Percentiles rank a stretch among this genome's conserved stretches.
phyloP scores from a whole-genome alignment of 805 yeast species.

The Wickerhamiella vanderwaltii region DNA sequence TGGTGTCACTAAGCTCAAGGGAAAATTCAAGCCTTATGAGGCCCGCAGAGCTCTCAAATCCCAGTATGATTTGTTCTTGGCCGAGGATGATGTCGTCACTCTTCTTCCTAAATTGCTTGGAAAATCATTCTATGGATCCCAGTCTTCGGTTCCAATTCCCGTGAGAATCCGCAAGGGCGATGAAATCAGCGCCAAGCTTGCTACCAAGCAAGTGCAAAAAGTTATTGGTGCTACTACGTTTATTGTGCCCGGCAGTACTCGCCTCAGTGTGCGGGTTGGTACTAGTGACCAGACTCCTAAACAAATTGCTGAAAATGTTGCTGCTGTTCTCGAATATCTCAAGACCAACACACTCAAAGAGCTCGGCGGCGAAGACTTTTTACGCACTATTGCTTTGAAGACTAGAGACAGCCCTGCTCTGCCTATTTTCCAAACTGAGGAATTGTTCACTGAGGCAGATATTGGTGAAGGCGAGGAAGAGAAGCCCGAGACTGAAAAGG shows the following conservation, averaged over 20 bases:
- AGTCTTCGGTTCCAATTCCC: conserved; percentile 57
- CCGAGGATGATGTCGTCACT: conserved; percentile 72
- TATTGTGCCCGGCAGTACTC: conserved; percentile 62
- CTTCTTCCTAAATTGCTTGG: conserved; percentile 77
- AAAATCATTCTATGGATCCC: conserved; percentile 55
- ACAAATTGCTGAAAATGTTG: conserved; percentile 48
- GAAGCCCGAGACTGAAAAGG: conserved; percentile 23
- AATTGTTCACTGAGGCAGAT: conserved; percentile 38
- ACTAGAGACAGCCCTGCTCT: conserved; percentile 64
- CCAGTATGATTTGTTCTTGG: conserved; percentile 63
- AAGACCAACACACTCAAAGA: conserved; percentile 16
- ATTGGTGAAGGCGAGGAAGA: conserved; percentile 32
- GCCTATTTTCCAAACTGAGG: conserved; percentile 65
- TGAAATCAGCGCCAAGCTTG: conserved; percentile 39
- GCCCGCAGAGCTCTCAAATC: conserved; percentile 62
- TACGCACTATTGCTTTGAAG: conserved; percentile 45
- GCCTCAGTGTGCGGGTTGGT: conserved; percentile 58
- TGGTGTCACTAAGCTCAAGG: conserved; percentile 63
- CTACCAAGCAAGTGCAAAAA: conserved; percentile 47
- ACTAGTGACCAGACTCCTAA: conserved; percentile 34
- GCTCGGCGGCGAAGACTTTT: conserved; percentile 20
- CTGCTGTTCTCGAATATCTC: conserved; percentile 41
- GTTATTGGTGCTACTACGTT: conserved; percentile 47
- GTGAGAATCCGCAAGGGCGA: conserved; percentile 27
- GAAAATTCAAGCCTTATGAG: conserved; percentile 73